Conservation (phyloP, 2,329 filamentous ascomycete genomes). For the Fusarium sp. region DNA sequence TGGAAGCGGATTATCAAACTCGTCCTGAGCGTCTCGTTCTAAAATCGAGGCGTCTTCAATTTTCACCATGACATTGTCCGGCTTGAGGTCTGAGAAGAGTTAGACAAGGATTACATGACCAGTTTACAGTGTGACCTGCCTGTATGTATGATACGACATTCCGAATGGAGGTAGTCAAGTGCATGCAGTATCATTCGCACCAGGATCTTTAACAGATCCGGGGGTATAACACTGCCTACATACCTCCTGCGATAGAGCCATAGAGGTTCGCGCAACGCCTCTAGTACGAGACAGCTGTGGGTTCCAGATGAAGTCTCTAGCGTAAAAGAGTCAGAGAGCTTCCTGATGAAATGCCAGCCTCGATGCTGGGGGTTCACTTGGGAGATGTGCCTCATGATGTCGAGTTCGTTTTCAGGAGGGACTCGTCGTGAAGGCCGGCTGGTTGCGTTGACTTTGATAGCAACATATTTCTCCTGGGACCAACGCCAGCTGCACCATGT, state of each 20-base stretch:
- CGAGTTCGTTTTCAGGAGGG: slow-evolving; percentile 22
- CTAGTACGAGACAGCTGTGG: slow-evolving; percentile 35
- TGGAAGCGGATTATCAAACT: slow-evolving; percentile 35
- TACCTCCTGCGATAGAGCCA: slow-evolving; percentile 39
- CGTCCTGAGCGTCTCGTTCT: slow-evolving; percentile 29
- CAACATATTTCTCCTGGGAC: slow-evolving; percentile 40
- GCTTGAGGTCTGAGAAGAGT: slow-evolving; percentile 39
- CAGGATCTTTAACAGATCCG: slow-evolving; percentile 32
- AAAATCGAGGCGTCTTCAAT: slow-evolving; percentile 31
- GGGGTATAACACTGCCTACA: slow-evolving; percentile 29
- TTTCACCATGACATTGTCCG: slow-evolving; percentile 36
- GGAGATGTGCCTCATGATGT: slow-evolving; percentile 27
- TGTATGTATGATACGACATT: slow-evolving; percentile 37
- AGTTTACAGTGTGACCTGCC: slow-evolving; percentile 5
- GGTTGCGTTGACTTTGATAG: slow-evolving; percentile 36
- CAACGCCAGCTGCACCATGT: slow-evolving; percentile 43
- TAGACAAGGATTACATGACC: too few relatives aligned
- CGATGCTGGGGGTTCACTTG: slow-evolving; percentile 18
- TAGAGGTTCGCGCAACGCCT: slow-evolving; percentile 40
- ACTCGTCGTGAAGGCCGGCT: background rate
- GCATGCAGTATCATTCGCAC: slow-evolving; percentile 36
- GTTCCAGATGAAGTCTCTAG: slow-evolving; percentile 5
- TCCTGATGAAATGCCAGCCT: slow-evolving; percentile 38
- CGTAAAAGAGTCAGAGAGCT: slow-evolving; percentile 25
- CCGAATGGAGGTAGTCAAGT: slow-evolving; percentile 39